Conservation (phyloP, 495 filamentous ascomycete genomes). For the Amorphotheca resinae region DNA sequence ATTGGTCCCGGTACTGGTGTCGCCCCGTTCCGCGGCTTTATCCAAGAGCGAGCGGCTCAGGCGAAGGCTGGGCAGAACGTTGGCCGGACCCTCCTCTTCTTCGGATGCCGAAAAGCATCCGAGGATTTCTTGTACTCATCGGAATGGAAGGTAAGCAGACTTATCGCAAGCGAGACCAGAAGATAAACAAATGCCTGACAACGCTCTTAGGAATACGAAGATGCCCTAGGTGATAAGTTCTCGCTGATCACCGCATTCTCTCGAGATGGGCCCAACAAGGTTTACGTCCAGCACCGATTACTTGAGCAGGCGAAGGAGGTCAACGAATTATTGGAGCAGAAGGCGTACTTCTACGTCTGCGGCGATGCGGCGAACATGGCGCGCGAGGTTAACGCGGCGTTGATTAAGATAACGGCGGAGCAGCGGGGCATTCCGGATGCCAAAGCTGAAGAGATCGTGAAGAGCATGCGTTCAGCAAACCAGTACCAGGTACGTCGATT, state of each 20-base stretch:
- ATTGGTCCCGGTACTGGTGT: constrained; percentile 95
- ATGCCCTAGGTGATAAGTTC: constrained; percentile 75
- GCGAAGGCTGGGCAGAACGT: constrained; percentile 72
- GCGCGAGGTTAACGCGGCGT: constrained; percentile 77
- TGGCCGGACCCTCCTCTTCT: constrained; percentile 85
- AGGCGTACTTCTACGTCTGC: constrained; percentile 96
- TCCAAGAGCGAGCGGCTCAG: constrained; percentile 81
- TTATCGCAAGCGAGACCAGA: constrained; percentile 17
- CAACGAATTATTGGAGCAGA: constrained; percentile 72
- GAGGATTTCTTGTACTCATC: constrained; percentile 91
- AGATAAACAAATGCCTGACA: background rate
- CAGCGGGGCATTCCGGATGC: constrained; percentile 67
- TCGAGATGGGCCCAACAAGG: constrained; percentile 69
- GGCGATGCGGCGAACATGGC: constrained; percentile 99
- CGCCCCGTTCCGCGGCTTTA: constrained; percentile 88
- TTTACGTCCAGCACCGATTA: constrained; percentile 93
- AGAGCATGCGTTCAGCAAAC: constrained; percentile 82
- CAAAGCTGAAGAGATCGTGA: constrained; percentile 91
- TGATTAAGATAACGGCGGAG: constrained; percentile 73
- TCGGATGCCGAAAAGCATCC: constrained; percentile 69
- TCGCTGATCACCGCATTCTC: constrained; percentile 89
- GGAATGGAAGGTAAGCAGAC: constrained; percentile 84
- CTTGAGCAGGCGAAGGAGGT: constrained; percentile 71
- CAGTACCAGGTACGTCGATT: constrained; percentile 67
- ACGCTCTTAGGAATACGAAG: constrained; percentile 53